A percentile compares a stretch with the other conserved stretches of the same genome.
Evolutionary conservation across 2,329 filamentous ascomycete species (phyloP).

Genomic region (Penicillium sp.): DNA sequence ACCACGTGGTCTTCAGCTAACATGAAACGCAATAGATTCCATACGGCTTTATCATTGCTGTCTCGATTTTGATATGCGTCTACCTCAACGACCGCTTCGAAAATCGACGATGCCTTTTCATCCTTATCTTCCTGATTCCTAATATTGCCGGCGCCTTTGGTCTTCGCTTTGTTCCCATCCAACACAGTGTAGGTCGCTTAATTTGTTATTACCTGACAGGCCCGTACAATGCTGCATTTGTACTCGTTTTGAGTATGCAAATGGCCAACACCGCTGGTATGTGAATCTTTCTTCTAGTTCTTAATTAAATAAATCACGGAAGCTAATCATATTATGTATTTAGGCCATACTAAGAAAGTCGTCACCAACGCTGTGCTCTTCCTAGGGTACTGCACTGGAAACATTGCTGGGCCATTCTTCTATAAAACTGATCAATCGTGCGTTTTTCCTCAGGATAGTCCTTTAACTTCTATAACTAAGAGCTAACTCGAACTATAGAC

Average conservation of each 20-base stretch:
- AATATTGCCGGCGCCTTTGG: conserved; percentile 60
- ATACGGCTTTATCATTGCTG: conserved; percentile 48
- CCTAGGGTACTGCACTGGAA: conserved; percentile 59
- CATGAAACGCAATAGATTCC: conserved; percentile 37
- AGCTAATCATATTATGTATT: background rate
- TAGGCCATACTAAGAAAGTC: conserved; percentile 61
- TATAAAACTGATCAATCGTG: conserved; percentile 54
- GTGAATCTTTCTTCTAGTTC: background rate
- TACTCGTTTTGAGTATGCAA: conserved; percentile 48
- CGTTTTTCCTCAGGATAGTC: background rate
- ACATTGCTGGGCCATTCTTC: conserved; percentile 63
- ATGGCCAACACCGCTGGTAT: conserved; percentile 44
- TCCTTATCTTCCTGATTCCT: conserved; percentile 56
- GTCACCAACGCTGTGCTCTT: conserved; percentile 62
- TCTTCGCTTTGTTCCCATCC: conserved; percentile 51
- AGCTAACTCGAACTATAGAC: conserved; percentile 25
- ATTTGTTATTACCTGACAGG: conserved; percentile 59
- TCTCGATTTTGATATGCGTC: conserved; percentile 50
- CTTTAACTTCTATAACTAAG: background rate
- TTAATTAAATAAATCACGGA: no score
- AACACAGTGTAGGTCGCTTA: conserved; percentile 53
- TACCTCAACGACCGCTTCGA: conserved; percentile 48
- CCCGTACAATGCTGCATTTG: conserved; percentile 54
- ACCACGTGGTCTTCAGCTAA: background rate
- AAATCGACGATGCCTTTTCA: conserved; percentile 52